phyloP scores from a whole-genome alignment of 2,329 filamentous ascomycete genomes.

The Torrubiella hemipterigena region DNA sequence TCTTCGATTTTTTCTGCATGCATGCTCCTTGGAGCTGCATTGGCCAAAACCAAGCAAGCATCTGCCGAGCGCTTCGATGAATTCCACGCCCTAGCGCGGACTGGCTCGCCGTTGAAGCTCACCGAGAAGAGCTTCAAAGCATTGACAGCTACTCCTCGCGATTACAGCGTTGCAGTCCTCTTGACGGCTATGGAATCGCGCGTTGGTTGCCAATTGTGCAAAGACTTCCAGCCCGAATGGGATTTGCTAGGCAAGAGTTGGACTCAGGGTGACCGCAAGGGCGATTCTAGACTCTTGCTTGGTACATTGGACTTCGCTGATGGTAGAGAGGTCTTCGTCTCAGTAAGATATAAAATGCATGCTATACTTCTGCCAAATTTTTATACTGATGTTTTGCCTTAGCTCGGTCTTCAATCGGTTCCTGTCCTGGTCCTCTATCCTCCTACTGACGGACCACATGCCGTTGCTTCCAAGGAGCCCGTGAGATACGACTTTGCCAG shows the following conservation, averaged over 20 bases:
- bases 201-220: slow-evolving; percentile 77
- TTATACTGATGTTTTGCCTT: slow-evolving; percentile 2
- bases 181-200: slow-evolving; percentile 76
- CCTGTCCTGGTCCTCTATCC: slow-evolving; percentile 82
- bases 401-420: slow-evolving; percentile 91
- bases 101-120: slow-evolving; percentile 61
- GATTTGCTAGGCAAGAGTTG: slow-evolving; percentile 77
- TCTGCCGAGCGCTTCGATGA: slow-evolving; percentile 54
- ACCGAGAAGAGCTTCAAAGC: slow-evolving; percentile 64
- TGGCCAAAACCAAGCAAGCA: slow-evolving; percentile 56
- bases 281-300: slow-evolving; percentile 63
- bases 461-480: slow-evolving; percentile 56
- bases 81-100: slow-evolving; percentile 57
- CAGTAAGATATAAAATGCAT: slow-evolving; percentile 52
- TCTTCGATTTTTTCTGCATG: slow-evolving; percentile 50
- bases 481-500: slow-evolving; percentile 73
- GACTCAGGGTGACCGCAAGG: slow-evolving; percentile 70
- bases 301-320: slow-evolving; percentile 79
- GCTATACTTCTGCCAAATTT: background rate
- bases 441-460: slow-evolving; percentile 71
- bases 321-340: slow-evolving; percentile 75
- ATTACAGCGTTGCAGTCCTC: slow-evolving; percentile 73
- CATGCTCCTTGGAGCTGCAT: slow-evolving; percentile 46
- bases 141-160: slow-evolving; percentile 64
- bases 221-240: slow-evolving; percentile 91